Evolutionary conservation across 805 yeast species (phyloP).

Genomic region (Barnettozyma siamensis): DNA sequence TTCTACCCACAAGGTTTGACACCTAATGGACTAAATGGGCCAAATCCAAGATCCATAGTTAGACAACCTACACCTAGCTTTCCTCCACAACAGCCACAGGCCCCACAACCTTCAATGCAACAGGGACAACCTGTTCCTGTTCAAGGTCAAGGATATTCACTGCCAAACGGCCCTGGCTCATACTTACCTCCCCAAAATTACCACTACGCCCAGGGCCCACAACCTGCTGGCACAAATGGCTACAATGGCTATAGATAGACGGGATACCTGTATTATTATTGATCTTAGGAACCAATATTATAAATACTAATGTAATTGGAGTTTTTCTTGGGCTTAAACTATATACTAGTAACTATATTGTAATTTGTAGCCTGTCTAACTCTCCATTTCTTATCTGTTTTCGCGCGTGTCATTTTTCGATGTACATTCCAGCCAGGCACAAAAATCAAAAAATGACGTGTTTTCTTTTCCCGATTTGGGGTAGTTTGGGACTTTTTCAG

Average conservation of each 20-base stretch:
- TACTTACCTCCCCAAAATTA: slow-evolving; percentile 29
- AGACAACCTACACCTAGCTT: not conserved
- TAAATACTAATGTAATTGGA: too few relatives aligned
- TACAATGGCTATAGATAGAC: slow-evolving; percentile 28
- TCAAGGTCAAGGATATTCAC: slow-evolving; percentile 3
- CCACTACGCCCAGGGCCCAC: slow-evolving; percentile 22
- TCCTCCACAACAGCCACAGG: slow-evolving; percentile 2
- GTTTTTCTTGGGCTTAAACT: too few relatives aligned
- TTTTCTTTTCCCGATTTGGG: not conserved
- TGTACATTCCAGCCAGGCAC: not conserved
- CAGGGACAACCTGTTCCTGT: slow-evolving; percentile 5
- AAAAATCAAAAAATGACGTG: not conserved
- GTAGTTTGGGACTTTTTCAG: not conserved
- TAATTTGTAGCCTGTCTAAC: too few relatives aligned
- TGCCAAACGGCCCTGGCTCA: slow-evolving; percentile 6
- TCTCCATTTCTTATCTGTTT: too few relatives aligned
- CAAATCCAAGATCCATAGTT: not conserved
- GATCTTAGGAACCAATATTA: too few relatives aligned
- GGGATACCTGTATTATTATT: too few relatives aligned
- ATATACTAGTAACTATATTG: too few relatives aligned
- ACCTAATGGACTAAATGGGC: not conserved
- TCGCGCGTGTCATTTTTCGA: too few relatives aligned
- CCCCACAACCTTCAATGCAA: slow-evolving; percentile 3
- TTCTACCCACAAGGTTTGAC: slow-evolving; percentile 1
- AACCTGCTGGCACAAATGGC: slow-evolving; percentile 24